A percentile compares a stretch with the other conserved stretches of the same genome.
Evolutionary conservation across 2,329 filamentous ascomycete species (phyloP).

Genomic region (Talaromyces sp.): DNA sequence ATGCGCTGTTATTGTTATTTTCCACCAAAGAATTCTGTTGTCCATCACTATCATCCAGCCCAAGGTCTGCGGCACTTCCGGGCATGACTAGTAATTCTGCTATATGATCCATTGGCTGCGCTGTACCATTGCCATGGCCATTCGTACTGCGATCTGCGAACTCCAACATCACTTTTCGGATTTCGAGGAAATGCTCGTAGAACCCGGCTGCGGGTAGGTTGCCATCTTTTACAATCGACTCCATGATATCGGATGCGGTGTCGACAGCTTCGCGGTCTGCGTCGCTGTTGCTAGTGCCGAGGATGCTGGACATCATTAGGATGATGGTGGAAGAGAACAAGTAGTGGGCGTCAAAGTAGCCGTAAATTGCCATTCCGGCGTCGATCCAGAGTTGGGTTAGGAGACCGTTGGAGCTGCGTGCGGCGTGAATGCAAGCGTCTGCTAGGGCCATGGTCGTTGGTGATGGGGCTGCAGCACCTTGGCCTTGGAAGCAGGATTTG

Average conservation of each 20-base stretch:
- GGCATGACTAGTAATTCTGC: not conserved
- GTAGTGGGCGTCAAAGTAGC: conserved; percentile 20
- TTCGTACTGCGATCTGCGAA: conserved; percentile 14
- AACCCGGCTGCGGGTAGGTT: conserved; percentile 20
- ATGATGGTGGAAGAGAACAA: conserved; percentile 21
- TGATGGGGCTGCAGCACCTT: conserved; percentile 13
- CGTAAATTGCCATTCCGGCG: conserved; percentile 18
- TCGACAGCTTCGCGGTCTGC: conserved; percentile 19
- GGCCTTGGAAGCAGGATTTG: conserved; percentile 18
- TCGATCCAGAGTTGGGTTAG: conserved; percentile 23
- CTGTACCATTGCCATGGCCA: not conserved
- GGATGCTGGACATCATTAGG: conserved; percentile 20
- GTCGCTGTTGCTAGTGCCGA: conserved; percentile 16
- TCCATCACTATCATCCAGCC: not conserved
- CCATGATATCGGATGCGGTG: conserved; percentile 19
- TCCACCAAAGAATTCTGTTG: not conserved
- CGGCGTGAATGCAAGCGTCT: conserved; percentile 20
- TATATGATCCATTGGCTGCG: conserved; percentile 7
- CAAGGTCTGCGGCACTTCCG: not conserved
- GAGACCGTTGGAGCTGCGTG: conserved; percentile 20
- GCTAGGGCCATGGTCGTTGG: conserved; percentile 20
- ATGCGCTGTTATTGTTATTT: conserved; percentile 13
- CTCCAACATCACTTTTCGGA: conserved; percentile 16
- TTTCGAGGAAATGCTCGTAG: conserved; percentile 18
- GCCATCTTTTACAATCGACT: conserved; percentile 19